These are phyloP conservation scores for Penicillium arizonense DNA, from an alignment of 495 filamentous ascomycete genomes.

Conservation along the genomic window DNA sequence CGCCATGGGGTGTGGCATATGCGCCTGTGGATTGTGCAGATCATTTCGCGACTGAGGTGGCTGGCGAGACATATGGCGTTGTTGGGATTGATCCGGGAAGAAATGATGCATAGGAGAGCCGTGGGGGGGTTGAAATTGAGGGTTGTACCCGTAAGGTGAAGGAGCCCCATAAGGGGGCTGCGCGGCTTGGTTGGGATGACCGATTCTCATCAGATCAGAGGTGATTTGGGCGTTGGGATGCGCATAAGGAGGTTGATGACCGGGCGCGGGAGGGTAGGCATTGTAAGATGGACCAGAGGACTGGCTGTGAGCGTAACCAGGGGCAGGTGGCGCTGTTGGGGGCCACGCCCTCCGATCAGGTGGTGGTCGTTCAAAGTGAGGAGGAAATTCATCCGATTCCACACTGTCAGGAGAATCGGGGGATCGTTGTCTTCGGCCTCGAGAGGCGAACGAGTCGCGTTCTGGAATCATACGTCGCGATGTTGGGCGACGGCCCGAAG, in stretches of 20 bases:
- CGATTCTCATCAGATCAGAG: conserved; percentile 41
- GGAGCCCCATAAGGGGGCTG: conserved; percentile 30
- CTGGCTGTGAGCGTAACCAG: conserved; percentile 48
- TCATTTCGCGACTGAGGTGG: conserved; percentile 29
- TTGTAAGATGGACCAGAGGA: conserved; percentile 42
- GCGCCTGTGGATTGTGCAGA: conserved; percentile 30
- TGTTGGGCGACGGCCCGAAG: conserved; percentile 40
- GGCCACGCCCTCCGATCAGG: conserved; percentile 38
- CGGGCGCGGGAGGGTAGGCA: conserved; percentile 20
- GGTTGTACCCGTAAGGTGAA: conserved; percentile 18
- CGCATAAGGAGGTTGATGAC: conserved; percentile 16
- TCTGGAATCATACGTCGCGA: conserved; percentile 39
- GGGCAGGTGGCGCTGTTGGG: conserved; percentile 27
- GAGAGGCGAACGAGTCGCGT: conserved; percentile 34
- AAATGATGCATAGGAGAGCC: conserved; percentile 34
- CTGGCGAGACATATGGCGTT: conserved; percentile 22
- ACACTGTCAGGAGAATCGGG: conserved; percentile 53
- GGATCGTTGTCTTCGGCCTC: conserved; percentile 47
- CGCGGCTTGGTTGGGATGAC: conserved; percentile 34
- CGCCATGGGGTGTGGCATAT: conserved; percentile 28
- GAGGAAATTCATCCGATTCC: conserved; percentile 52
- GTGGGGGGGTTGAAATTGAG: conserved; percentile 36
- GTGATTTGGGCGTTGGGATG: conserved; percentile 34
- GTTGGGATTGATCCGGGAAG: conserved; percentile 33
- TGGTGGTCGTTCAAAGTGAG: conserved; percentile 32